Percentiles rank a stretch among this genome's conserved stretches.
phyloP scores from a whole-genome alignment of 2,329 filamentous ascomycete genomes.

The Aspergillus transmontanensis region DNA sequence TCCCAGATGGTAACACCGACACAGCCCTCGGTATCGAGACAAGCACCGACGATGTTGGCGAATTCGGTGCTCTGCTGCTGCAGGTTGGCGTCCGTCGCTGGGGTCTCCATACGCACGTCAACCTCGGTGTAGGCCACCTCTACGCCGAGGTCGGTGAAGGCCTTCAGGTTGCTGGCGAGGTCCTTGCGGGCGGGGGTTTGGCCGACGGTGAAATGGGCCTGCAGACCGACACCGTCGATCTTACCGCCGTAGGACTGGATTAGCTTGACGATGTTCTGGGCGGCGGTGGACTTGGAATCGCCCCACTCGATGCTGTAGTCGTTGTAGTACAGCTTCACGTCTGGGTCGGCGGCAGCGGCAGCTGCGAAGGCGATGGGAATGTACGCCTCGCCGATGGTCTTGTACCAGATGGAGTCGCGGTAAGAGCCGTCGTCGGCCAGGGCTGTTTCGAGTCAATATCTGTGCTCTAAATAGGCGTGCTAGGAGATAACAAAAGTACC shows the following conservation, averaged over 20 bases:
- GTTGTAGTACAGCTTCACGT: constrained; percentile 49
- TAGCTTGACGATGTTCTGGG: constrained; percentile 41
- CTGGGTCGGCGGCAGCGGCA: constrained; percentile 61
- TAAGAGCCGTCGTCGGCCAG: constrained; percentile 52
- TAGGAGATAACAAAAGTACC: constrained; percentile 19
- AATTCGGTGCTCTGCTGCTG: constrained; percentile 38
- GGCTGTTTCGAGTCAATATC: constrained; percentile 22
- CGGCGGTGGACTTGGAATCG: constrained; percentile 38
- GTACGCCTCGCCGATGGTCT: constrained; percentile 48
- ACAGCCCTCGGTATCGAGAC: constrained; percentile 32
- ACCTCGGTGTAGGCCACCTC: constrained; percentile 47
- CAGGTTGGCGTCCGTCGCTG: constrained; percentile 28
- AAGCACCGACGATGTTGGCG: constrained; percentile 32
- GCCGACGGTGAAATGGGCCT: constrained; percentile 45
- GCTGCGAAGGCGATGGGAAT: constrained; percentile 51
- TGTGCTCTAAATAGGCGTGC: not conserved
- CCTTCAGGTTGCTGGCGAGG: constrained; percentile 41
- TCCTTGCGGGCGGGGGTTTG: constrained; percentile 43
- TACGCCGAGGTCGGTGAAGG: constrained; percentile 44
- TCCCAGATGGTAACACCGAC: constrained; percentile 45
- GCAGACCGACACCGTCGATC: constrained; percentile 54
- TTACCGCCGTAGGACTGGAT: constrained; percentile 41
- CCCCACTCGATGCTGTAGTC: constrained; percentile 48
- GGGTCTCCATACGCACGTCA: constrained; percentile 51
- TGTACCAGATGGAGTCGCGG: constrained; percentile 44